Base-by-base conservation (phyloP, 345 rosid genomes). In the Nephelium lappaceum region DNA sequence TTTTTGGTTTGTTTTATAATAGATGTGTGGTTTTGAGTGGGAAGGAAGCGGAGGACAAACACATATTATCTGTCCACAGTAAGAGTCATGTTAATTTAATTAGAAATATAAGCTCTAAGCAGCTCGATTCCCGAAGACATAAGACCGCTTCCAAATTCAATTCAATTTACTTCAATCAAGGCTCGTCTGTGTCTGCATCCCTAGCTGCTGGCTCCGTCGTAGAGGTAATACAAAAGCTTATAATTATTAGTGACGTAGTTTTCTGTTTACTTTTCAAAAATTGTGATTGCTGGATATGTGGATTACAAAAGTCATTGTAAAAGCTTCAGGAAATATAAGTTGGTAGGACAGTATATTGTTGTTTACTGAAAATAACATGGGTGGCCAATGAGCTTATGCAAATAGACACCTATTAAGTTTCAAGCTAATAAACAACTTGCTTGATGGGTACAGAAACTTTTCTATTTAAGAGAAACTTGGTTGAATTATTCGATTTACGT, bases 161-260 rank as follows among this genome's bases (percentile, higher is more conserved):
- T 84, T 96, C 97, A 11, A 91, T 96, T 39, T 94, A 96, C 80
- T 84, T 96, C 0, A 96, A 94, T 81, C 84, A 89, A 82, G 92
- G 95, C 38, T 93, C 99, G 31, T 90, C 98, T 0, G 94, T 94
- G 84, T 87, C 97, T 43, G 97, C 98, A 60, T 90, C 88, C 78
- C 91, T 90, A 36, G 92, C 98, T 76, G 99, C 94, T 75, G 98
- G 99, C 36, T 92, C 97, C 67, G 95, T 94, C 61, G 78, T 94
- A 2, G 90, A 94, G 94, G 98, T 96, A 84, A 74, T 43, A 4
- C 27, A 64, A 38, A 5, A n/a, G n/a, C n/a, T n/a, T n/a, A n/a
- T n/a, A n/a, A n/a, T n/a, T n/a, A n/a, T n/a, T n/a, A n/a, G n/a
- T n/a, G n/a, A n/a, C n/a, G n/a, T n/a, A n/a, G n/a, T n/a, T n/a